Evolutionary conservation across 1,139 yeast genomes (phyloP), one percentile per base, ranked within the genome.

Genomic region (Geotrichum candidum): DNA sequence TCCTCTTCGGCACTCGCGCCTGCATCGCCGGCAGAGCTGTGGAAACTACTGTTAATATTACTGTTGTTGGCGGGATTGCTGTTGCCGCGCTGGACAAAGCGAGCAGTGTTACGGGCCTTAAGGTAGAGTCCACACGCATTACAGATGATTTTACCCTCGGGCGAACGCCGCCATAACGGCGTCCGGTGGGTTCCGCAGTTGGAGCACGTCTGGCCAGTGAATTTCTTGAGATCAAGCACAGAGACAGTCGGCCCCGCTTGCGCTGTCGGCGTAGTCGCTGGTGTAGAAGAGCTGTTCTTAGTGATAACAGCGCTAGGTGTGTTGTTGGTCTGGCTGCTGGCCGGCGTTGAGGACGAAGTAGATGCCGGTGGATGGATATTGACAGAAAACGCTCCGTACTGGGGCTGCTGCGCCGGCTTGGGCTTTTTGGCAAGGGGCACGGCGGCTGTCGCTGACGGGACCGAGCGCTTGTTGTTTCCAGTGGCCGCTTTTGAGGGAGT

Each of bases 81-180:
- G 45, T 35, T 35, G 45, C 45, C 45, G 7, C 45, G 7, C 13
- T 35, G 45, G 13, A 35, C 45, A 35, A 35, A 35, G 4, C 45
- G 45, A 3, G 45, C n/a, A 15, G 76, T 69, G 62, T 77, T 73
- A 25, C 80, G 68, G 25, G 81, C 80, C 64, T 77, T 76, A 54
- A 77, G 69, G 63, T 78, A 63, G 55, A 85, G 78, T 0, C 90
- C 90, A 70, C 90, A 85, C n/a, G 90, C 90, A 69, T 85, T 85
- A 73, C 90, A 85, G 53, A 85, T 83, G 53, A 83, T 79, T 22
- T 86, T 82, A 1, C 88, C 87, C 63, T 82, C 83, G 0, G 87
- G 87, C 2, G 88, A 86, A 55, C 90, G 73, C 58, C 90, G 77
- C 90, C 90, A 85, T 13, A 85, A 76, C 2, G 90, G 90, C 0